phyloP scores from a whole-genome alignment of 208 protist species.

The Endotrypanum monterogeii region DNA sequence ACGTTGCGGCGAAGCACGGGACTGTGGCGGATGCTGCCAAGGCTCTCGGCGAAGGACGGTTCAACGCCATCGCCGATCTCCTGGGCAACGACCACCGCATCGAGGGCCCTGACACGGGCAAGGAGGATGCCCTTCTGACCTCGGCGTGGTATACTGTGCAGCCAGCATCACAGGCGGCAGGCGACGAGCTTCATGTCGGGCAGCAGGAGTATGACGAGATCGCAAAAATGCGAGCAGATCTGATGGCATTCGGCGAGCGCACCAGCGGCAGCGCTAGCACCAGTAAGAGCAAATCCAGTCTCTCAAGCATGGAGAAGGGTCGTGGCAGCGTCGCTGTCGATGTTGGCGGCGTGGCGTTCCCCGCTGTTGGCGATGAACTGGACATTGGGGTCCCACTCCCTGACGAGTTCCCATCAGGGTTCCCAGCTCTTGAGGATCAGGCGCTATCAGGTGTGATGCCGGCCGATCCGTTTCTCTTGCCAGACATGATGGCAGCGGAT shows the following conservation, averaged over 20 bases:
- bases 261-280: conserved; percentile 57
- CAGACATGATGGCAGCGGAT: conserved; percentile 26
- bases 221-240: conserved; percentile 76
- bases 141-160: conserved; percentile 84
- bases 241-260: conserved; percentile 80
- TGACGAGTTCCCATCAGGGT: conserved; percentile 59
- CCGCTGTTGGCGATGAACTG: conserved; percentile 57
- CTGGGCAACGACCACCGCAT: conserved; percentile 34
- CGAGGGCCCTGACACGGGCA: conserved; percentile 16
- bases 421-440: conserved; percentile 24
- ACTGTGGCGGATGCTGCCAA: conserved; percentile 43
- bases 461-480: conserved; percentile 32
- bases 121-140: conserved; percentile 42
- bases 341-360: conserved; percentile 44
- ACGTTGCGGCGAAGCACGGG: conserved; percentile 23
- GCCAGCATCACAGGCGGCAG: conserved; percentile 54
- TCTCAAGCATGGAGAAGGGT: conserved; percentile 84
- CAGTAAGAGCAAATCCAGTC: conserved; percentile 83
- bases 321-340: conserved; percentile 57
- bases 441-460: conserved; percentile 15
- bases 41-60: conserved; percentile 61
- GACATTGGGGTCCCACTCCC: conserved; percentile 84
- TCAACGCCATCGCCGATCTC: conserved; percentile 82
- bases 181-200: conserved; percentile 55
- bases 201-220: conserved; percentile 87